Conservation (phyloP, 1,139 yeast species). For the Entelexis sorbosivorans region DNA sequence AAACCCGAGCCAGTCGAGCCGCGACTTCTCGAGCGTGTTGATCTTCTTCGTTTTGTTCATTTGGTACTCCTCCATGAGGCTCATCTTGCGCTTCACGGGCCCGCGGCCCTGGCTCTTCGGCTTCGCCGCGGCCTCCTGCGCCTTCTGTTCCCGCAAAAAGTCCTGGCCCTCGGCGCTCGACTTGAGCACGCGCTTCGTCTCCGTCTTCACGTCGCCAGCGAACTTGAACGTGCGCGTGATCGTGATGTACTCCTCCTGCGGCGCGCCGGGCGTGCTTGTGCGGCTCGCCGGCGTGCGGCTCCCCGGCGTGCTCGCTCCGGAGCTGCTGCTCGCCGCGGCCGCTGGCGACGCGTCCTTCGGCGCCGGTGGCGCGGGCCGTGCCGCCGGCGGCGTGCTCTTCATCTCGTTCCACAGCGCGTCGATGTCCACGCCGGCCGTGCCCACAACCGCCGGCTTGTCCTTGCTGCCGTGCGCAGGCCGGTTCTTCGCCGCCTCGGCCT, state of each 20-base stretch:
- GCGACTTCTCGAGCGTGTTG: constrained; percentile 82
- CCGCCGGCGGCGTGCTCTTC: constrained; percentile 26
- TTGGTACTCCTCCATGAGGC: constrained; percentile 62
- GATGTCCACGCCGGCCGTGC: constrained; percentile 34
- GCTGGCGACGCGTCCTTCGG: not conserved
- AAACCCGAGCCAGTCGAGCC: constrained; percentile 91
- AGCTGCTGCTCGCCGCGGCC: too few relatives aligned
- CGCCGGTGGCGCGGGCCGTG: not conserved
- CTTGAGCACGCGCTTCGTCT: constrained; percentile 62
- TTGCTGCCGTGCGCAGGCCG: too few relatives aligned
- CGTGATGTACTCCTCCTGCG: constrained; percentile 40
- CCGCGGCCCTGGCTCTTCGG: constrained; percentile 29
- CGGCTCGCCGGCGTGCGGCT: not conserved
- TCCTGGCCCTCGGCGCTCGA: constrained; percentile 83
- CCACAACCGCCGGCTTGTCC: too few relatives aligned
- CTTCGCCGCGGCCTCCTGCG: constrained; percentile 4
- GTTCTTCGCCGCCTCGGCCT: constrained; percentile 26
- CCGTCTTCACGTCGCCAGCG: constrained; percentile 76
- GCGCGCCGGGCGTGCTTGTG: not conserved
- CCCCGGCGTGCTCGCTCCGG: not conserved
- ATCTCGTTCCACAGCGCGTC: constrained; percentile 46
- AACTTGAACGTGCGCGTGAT: constrained; percentile 73
- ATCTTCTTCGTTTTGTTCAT: constrained; percentile 52
- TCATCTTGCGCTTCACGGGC: constrained; percentile 51
- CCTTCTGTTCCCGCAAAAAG: constrained; percentile 34